These are phyloP conservation scores for Fusarium albosuccineum DNA, from an alignment of 2,329 filamentous ascomycete genomes.

Conservation along the genomic window DNA sequence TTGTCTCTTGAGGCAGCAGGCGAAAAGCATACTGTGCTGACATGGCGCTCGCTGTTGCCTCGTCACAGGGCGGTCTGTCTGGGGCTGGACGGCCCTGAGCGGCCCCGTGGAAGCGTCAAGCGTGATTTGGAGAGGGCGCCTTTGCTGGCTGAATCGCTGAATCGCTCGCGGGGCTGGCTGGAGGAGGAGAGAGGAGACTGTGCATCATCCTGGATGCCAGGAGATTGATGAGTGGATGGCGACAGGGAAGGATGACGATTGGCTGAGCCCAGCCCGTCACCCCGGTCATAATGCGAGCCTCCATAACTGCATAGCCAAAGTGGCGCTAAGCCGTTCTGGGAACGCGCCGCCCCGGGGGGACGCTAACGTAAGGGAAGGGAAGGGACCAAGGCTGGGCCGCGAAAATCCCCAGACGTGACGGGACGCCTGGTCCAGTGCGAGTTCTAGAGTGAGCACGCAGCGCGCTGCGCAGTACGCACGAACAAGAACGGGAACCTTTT, in stretches of 20 bases:
- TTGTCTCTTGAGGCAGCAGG: background rate
- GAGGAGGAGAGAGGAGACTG: constrained; percentile 27
- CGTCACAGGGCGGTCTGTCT: background rate
- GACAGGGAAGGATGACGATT: constrained; percentile 14
- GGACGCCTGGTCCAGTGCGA: constrained; percentile 17
- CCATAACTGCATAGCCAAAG: constrained; percentile 36
- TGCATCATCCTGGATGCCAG: constrained; percentile 17
- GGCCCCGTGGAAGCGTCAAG: constrained; percentile 12
- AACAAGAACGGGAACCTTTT: constrained; percentile 49
- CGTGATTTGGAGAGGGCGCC: constrained; percentile 27
- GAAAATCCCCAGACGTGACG: constrained; percentile 35
- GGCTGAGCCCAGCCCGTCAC: constrained; percentile 22
- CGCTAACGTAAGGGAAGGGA: constrained; percentile 17
- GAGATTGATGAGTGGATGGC: constrained; percentile 23
- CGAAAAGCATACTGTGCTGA: constrained; percentile 5
- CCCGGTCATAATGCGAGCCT: constrained; percentile 22
- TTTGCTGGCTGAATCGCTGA: constrained; percentile 36
- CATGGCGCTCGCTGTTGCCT: constrained; percentile 7
- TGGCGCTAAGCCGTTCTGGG: constrained; percentile 30
- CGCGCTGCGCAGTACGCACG: constrained; percentile 21
- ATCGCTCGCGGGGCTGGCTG: constrained; percentile 11
- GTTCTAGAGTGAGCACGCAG: constrained; percentile 38
- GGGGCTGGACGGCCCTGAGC: constrained; percentile 24
- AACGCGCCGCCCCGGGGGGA: constrained; percentile 36
- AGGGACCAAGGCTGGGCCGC: constrained; percentile 28